Evolutionary conservation across 495 filamentous ascomycete species (phyloP).

Genomic region (Neurospora discreta): DNA sequence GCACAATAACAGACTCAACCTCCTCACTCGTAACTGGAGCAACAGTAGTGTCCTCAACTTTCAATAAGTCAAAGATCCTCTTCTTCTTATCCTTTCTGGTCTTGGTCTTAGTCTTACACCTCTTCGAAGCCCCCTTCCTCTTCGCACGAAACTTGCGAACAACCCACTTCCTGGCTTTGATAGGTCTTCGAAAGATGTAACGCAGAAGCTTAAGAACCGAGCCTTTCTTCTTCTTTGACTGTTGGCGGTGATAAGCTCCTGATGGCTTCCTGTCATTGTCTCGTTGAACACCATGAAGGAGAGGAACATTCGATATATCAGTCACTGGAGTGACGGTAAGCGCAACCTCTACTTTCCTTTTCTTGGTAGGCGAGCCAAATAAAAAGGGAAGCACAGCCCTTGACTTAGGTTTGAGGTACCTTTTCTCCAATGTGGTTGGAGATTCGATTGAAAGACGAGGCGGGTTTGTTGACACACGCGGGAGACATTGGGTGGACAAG

Average conservation of each 20-base stretch:
- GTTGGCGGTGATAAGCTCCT: neutral
- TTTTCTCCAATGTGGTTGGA: neutral
- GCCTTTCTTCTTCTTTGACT: neutral
- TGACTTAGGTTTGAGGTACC: neutral
- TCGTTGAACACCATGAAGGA: neutral
- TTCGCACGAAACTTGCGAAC: constrained; percentile 10
- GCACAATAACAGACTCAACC: neutral
- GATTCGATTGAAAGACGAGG: neutral
- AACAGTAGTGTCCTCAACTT: neutral
- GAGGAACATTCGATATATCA: neutral
- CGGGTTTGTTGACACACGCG: constrained; percentile 6
- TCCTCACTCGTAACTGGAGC: neutral
- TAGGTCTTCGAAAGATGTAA: neutral
- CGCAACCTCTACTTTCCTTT: neutral
- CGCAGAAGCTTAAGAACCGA: neutral
- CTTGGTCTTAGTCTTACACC: constrained; percentile 1
- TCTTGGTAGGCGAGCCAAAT: neutral
- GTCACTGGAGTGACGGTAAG: neutral
- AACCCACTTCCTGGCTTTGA: constrained; percentile 17
- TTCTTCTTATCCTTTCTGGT: neutral
- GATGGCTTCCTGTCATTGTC: neutral
- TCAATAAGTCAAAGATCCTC: neutral
- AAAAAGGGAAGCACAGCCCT: neutral
- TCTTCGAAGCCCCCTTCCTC: constrained; percentile 11
- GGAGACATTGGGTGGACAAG: constrained; percentile 11